Evolutionary conservation across 495 filamentous ascomycete species (phyloP).

Genomic region (Choiromyces venosus): DNA sequence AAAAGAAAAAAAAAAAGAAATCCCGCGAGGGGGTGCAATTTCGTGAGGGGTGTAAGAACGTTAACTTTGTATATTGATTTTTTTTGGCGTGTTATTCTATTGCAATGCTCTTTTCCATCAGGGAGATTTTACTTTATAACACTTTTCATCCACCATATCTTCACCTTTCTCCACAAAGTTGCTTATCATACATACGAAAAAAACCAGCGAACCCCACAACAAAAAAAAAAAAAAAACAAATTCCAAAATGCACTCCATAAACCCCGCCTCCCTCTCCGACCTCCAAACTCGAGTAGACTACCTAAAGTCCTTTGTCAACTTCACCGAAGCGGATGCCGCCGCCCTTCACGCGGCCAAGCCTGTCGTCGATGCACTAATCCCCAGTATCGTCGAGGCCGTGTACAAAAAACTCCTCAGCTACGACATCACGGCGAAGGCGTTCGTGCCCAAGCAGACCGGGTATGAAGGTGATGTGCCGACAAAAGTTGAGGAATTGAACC

Average conservation of each 20-base stretch:
- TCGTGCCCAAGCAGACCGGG: conserved; percentile 45
- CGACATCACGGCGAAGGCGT: conserved; percentile 46
- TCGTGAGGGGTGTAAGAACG: background rate
- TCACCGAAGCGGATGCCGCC: conserved; percentile 41
- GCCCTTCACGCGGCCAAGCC: conserved; percentile 41
- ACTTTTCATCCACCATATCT: background rate
- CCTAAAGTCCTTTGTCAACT: conserved; percentile 42
- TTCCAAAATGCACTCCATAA: conserved; percentile 44
- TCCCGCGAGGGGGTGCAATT: too few species aligned
- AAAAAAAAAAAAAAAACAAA: too few species aligned
- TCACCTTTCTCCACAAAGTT: too few species aligned
- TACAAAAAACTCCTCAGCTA: conserved; percentile 45
- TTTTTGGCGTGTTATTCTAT: background rate
- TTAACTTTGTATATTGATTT: too few species aligned
- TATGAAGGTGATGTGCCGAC: conserved; percentile 39
- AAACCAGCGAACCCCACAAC: too few species aligned
- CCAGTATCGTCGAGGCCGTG: conserved; percentile 43
- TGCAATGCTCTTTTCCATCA: background rate
- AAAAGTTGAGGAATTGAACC: conserved; percentile 32
- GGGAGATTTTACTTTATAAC: background rate
- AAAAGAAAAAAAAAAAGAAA: too few species aligned
- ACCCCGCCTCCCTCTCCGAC: conserved; percentile 34
- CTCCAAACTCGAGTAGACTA: conserved; percentile 42
- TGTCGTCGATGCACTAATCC: conserved; percentile 42
- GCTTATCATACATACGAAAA: too few species aligned